phyloP scores from a whole-genome alignment of 108 stramenopile genomes.

The Pseudonitzschia pungens region DNA sequence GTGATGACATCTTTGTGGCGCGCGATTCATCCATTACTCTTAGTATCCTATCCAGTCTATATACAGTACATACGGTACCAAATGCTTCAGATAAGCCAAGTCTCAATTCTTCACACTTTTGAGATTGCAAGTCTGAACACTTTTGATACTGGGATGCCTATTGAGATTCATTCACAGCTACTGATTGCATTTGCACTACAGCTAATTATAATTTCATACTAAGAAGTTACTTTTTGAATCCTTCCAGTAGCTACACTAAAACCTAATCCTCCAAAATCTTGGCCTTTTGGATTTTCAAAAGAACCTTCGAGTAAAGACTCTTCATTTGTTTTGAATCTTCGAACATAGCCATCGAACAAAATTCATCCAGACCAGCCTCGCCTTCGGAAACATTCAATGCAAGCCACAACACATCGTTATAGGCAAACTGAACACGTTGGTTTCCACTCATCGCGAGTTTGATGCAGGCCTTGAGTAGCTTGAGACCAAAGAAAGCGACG shows the following conservation, averaged over 20 bases:
- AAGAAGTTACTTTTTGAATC: not conserved
- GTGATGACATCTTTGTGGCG: too few relatives aligned
- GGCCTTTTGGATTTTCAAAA: conserved; percentile 67
- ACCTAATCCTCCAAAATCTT: conserved; percentile 18
- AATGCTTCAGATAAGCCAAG: too few relatives aligned
- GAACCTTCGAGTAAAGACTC: conserved; percentile 74
- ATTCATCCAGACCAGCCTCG: conserved; percentile 68
- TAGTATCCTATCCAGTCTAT: too few relatives aligned
- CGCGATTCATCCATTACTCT: too few relatives aligned
- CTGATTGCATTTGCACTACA: too few relatives aligned
- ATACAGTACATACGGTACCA: too few relatives aligned
- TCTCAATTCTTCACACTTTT: too few relatives aligned
- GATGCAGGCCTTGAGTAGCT: conserved; percentile 64
- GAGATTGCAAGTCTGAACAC: too few relatives aligned
- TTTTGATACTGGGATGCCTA: too few relatives aligned
- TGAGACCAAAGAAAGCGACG: conserved; percentile 55
- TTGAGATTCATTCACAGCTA: too few relatives aligned
- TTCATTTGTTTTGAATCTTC: conserved; percentile 78
- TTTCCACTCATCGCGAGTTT: conserved; percentile 75
- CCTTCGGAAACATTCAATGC: conserved; percentile 76
- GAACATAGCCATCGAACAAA: conserved; percentile 64
- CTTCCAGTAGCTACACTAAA: not conserved
- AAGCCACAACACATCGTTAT: conserved; percentile 86
- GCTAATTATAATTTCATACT: too few relatives aligned
- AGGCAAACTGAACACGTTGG: conserved; percentile 81